A percentile compares a stretch with the other conserved stretches of the same genome.
These are phyloP conservation scores for Mycotypha africana DNA, from an alignment of 371 early-diverging fungal species.

Conservation along the genomic window DNA sequence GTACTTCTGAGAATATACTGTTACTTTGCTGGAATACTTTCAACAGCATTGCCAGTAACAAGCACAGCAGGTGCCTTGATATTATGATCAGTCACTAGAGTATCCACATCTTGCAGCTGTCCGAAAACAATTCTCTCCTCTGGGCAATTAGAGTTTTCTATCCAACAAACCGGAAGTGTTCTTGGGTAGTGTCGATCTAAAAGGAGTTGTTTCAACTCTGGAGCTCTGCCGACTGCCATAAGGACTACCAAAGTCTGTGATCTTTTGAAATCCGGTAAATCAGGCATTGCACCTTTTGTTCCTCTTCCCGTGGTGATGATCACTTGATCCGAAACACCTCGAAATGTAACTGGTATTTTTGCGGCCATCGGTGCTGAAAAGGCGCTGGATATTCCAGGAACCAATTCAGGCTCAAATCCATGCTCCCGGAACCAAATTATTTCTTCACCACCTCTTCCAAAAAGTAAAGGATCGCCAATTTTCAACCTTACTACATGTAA, in stretches of 20 bases:
- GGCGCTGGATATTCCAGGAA: slow-evolving; percentile 80
- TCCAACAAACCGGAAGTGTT: slow-evolving; percentile 56
- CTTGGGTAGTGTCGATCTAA: slow-evolving; percentile 52
- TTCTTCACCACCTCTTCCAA: slow-evolving; percentile 93
- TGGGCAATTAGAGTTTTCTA: slow-evolving; percentile 66
- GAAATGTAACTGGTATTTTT: slow-evolving; percentile 73
- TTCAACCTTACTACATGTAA: slow-evolving; percentile 80
- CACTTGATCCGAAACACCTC: slow-evolving; percentile 77
- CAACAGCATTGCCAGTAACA: slow-evolving; percentile 56
- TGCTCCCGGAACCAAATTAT: slow-evolving; percentile 63
- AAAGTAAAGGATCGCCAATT: slow-evolving; percentile 88
- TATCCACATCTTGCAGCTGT: slow-evolving; percentile 46
- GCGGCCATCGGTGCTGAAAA: slow-evolving; percentile 70
- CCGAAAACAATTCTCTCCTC: slow-evolving; percentile 58
- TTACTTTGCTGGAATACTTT: too few relatives aligned
- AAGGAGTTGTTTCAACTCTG: slow-evolving; percentile 53
- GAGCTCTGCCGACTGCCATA: slow-evolving; percentile 77
- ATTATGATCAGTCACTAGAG: slow-evolving; percentile 40
- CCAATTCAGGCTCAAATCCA: slow-evolving; percentile 62
- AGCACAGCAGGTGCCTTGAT: slow-evolving; percentile 68
- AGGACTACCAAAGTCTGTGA: slow-evolving; percentile 75
- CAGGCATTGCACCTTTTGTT: slow-evolving; percentile 69
- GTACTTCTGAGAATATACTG: too few relatives aligned
- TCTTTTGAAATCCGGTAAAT: slow-evolving; percentile 57
- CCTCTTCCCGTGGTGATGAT: slow-evolving; percentile 76